Base-by-base conservation (phyloP, 1,284 basidiomycete species). In the Phellopilus nigrolimitatus region DNA sequence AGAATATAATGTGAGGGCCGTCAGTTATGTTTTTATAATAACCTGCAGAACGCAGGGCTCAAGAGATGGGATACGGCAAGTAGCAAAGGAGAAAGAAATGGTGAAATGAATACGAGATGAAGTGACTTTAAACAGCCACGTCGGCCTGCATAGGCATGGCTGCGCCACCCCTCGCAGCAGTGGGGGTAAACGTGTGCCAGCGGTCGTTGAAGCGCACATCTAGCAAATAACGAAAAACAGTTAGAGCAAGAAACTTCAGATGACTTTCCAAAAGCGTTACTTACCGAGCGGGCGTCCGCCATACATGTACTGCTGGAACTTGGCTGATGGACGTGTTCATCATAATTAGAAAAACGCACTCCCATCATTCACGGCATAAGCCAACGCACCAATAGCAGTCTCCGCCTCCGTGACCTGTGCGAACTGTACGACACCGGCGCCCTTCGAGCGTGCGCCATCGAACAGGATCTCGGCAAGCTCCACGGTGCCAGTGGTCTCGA, bases 401-500 rank as follows among this genome's bases (percentile, higher is more conserved):
- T 95, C 90, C 3, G 95, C 95, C 65, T 97, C 94, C 9, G 75
- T 68, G 22, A 89, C 79, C 58, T 89, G 86, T n/a, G 82, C 79
- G 63, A 99, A 97, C 67, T 98, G 92, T 8, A 98, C 95, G 40
- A 98, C 88, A 61, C 95, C 95, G 52, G 88, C 86, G 19, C 95
- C 95, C 66, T 95, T 95, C 44, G 90, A 92, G 51, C 95, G 82
- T 6, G 85, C 82, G 25, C 88, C 88, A 57, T 97, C 95, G 61
- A 88, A 92, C 45, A 98, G 67, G 59, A 98, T 94, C 68, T 98
- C 95, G 8, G 95, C 95, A 40, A 93, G 73, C 61, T 93, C 88
- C 28, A 99, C 95, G 58, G 86, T 87, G 8, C 95, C 95, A 1
- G 94, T 97, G 27, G 95, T 99, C 73, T 97, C 95, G 63, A 99